Conservation (phyloP, 1,284 basidiomycete species). For the Papiliotrema laurentii region DNA sequence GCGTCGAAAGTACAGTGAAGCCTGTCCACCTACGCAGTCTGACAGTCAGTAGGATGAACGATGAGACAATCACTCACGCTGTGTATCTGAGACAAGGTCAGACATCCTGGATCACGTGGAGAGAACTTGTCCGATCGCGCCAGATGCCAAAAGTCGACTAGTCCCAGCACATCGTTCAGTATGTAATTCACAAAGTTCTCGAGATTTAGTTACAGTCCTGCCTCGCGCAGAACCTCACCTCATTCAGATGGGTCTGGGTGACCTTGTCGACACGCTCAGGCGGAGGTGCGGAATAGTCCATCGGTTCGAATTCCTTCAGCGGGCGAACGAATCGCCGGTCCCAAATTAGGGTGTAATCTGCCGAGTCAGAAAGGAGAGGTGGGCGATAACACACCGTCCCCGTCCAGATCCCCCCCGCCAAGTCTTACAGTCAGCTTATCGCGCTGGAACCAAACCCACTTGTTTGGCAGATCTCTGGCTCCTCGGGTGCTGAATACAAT, state of each 20-base stretch:
- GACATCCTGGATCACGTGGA: conserved; percentile 22
- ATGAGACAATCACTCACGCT: conserved; percentile 22
- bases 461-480: conserved; percentile 41
- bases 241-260: conserved; percentile 40
- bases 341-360: conserved; percentile 48
- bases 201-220: not conserved
- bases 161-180: conserved; percentile 45
- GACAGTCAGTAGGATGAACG: conserved; percentile 9
- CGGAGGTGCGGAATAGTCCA: conserved; percentile 41
- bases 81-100: conserved; percentile 35
- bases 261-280: conserved; percentile 35
- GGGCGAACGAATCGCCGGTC: conserved; percentile 39
- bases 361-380: not conserved
- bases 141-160: conserved; percentile 45
- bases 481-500: conserved; percentile 45
- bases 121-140: conserved; percentile 33
- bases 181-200: conserved; percentile 45
- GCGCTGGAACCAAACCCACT: conserved; percentile 23
- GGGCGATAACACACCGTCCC: conserved; percentile 27
- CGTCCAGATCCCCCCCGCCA: conserved; percentile 48
- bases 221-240: conserved; percentile 25
- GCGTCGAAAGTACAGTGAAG: not conserved
- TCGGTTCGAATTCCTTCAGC: conserved; percentile 29
- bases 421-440: conserved; percentile 28
- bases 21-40: conserved; percentile 31